Percentiles rank a stretch among this genome's conserved stretches.
Conservation (phyloP, 1,284 basidiomycete species). For the Boletellus deceptivus region DNA sequence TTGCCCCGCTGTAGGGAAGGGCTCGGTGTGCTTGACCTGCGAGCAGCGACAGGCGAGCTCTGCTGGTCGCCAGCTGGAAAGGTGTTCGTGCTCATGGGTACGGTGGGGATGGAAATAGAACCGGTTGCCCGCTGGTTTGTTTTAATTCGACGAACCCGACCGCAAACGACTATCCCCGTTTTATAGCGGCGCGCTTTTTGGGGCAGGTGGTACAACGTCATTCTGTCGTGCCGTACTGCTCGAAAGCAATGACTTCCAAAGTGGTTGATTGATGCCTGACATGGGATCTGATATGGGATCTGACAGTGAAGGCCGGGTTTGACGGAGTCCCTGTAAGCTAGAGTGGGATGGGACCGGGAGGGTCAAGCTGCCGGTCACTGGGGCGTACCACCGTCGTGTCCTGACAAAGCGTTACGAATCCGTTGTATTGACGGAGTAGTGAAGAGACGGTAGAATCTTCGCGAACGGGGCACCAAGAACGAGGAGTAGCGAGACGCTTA, state of each 20-base stretch:
- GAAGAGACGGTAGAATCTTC: too few relatives aligned
- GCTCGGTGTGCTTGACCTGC: neutral
- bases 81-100: neutral
- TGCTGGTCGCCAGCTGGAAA: constrained; percentile 2
- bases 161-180: constrained; percentile 1
- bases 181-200: constrained; percentile 12
- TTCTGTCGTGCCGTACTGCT: neutral
- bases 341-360: neutral
- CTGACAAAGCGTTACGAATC: too few relatives aligned
- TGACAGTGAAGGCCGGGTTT: neutral
- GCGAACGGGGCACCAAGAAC: too few relatives aligned
- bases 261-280: constrained; percentile 1
- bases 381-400: too few relatives aligned
- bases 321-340: neutral
- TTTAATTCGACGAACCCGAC: neutral
- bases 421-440: too few relatives aligned
- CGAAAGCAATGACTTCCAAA: constrained; percentile 1
- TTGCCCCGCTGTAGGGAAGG: constrained; percentile 30
- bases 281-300: constrained; percentile 2
- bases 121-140: neutral
- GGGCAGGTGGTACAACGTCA: neutral
- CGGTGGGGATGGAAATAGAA: too few relatives aligned
- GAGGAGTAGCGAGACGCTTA: too few relatives aligned
- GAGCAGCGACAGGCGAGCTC: neutral
- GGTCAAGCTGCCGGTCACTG: neutral